Base-by-base conservation (phyloP, 306 rosid species). In the Cicer pinnatifidum region DNA sequence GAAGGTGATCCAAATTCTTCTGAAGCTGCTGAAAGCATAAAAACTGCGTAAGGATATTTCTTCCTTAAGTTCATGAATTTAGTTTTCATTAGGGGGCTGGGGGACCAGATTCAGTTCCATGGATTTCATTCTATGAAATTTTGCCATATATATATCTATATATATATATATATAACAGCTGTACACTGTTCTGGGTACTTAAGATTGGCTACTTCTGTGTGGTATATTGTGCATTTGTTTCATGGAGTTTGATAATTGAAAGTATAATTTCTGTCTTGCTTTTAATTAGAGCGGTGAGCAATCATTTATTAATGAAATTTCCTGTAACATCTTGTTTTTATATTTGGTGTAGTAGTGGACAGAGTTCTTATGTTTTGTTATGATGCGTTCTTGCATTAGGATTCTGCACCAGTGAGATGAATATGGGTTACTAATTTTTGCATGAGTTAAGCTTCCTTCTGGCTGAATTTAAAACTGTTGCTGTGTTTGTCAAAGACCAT, bases 1-100 rank as follows among this genome's bases (percentile, higher is more conserved):
- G 97, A 94, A 85, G 98, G 98, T 68, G 98, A 93, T 73, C 94
- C 96, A 74, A 91, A 93, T 88, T 68, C 92, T 78, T 89, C 94
- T 38, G 97, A 93, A 86, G 97, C 92, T 48, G 89, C 97, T 7
- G 98, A 93, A 75, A 91, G 97, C 87, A 85, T 93, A 72, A 93
- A 93, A 88, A 93, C 98, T 64, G 98, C 98, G 97, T 91, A 89
- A 78, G 97, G 46, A 39, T 45, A 54, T 45, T 37, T 33, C 62
- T 72, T 39, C 6, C 13, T 61, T 70, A 13, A 75, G 10, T 39
- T 64, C 43, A 53, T 15, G 46, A 59, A 11, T 72, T 15, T 53
- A 7, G 66, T 65, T 65, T 9, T 37, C 46, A 37, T 54, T 9
- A 1, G 50, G 6, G 11, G 73, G 33, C 28, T 59, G 8, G 53